Evolutionary conservation across 441 rosid genomes (phyloP).

Genomic region (Gossypium armourianum): DNA sequence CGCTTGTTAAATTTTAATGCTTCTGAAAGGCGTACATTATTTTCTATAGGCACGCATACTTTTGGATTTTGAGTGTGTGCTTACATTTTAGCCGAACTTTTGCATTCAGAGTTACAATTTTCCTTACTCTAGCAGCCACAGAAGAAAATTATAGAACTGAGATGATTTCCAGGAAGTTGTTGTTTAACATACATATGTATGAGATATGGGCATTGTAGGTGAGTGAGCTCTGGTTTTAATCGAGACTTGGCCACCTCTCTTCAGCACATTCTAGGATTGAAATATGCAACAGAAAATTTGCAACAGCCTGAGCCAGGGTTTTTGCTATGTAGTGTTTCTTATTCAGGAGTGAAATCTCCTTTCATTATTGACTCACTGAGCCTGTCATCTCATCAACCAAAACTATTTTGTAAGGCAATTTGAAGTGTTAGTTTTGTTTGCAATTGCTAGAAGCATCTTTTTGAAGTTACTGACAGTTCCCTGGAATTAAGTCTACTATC

Average conservation of each 20-base stretch:
- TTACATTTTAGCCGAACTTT: background rate
- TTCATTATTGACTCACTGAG: background rate
- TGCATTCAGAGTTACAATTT: background rate
- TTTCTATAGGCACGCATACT: background rate
- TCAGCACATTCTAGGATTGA: background rate
- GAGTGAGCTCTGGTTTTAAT: background rate
- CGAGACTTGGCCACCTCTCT: background rate
- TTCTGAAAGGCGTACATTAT: background rate
- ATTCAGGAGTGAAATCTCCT: background rate
- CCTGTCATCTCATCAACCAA: background rate
- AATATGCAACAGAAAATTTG: background rate
- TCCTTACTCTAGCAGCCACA: background rate
- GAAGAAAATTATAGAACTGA: background rate
- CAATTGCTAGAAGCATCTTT: background rate
- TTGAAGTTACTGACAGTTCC: background rate
- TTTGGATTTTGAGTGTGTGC: background rate
- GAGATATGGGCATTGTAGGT: background rate
- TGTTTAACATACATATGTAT: background rate
- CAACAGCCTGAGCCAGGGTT: background rate
- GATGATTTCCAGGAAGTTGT: background rate
- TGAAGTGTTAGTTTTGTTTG: background rate
- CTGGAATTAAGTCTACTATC: background rate
- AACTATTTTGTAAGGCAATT: background rate
- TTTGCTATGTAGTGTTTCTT: slow-evolving; percentile 7
- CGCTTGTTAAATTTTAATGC: background rate